Conservation (phyloP, 2,329 filamentous ascomycete genomes). For the Monilinia laxa region DNA sequence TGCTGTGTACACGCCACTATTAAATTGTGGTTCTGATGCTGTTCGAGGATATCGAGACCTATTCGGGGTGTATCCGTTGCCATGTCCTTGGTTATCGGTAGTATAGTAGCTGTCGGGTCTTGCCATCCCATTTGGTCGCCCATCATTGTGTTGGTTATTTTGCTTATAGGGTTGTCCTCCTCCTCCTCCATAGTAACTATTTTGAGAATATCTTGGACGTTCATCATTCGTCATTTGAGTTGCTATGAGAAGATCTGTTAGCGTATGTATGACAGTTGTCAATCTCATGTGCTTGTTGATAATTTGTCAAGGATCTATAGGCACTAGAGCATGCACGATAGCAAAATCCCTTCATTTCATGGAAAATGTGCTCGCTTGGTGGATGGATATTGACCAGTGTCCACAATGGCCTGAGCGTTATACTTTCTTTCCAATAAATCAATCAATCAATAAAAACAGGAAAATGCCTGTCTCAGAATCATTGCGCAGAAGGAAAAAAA, state of each 20-base stretch:
- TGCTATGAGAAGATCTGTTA: slow-evolving; percentile 30
- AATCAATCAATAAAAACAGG: slow-evolving; percentile 22
- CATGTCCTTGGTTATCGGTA: slow-evolving; percentile 28
- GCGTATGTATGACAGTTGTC: slow-evolving; percentile 19
- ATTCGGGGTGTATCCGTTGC: slow-evolving; percentile 40
- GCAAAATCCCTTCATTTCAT: slow-evolving; percentile 13
- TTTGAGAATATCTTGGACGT: slow-evolving; percentile 37
- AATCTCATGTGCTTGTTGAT: slow-evolving; percentile 2
- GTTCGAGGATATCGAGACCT: slow-evolving; percentile 40
- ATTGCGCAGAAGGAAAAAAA: background rate
- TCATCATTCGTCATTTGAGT: slow-evolving; percentile 38
- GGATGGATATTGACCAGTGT: slow-evolving; percentile 9
- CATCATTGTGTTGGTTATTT: slow-evolving; percentile 35
- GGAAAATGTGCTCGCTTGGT: slow-evolving; percentile 28
- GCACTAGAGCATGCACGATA: slow-evolving; percentile 13
- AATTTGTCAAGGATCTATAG: slow-evolving; percentile 13
- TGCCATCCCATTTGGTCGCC: slow-evolving; percentile 42
- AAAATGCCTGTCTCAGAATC: background rate
- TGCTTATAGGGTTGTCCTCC: slow-evolving; percentile 33
- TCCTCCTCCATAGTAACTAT: slow-evolving; percentile 40
- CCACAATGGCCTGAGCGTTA: slow-evolving; percentile 13
- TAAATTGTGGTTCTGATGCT: slow-evolving; percentile 39
- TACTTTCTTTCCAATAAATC: slow-evolving; percentile 22
- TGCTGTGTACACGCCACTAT: slow-evolving; percentile 36
- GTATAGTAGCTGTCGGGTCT: slow-evolving; percentile 48